Base-by-base conservation (phyloP, 306 rosid genomes). In the Dryas drummondii region DNA sequence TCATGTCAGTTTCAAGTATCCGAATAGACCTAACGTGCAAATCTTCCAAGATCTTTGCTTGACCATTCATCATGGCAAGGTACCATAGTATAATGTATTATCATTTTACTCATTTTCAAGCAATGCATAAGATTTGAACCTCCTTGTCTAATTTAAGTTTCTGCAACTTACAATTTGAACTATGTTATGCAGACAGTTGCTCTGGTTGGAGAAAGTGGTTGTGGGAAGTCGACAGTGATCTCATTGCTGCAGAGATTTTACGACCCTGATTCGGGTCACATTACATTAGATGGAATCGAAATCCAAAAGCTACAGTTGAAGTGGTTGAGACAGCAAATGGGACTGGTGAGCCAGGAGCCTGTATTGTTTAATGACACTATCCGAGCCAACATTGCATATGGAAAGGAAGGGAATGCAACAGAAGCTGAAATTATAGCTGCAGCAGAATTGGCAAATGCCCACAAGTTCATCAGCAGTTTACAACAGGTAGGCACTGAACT, bases 171-270 rank as follows among this genome's bases (percentile, higher is more conserved):
- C 2, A 7, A 12, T 12, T 57, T 41, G 19, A 9, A 2, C 9
- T 19, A 13, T 42, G 32, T 17, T 42, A 5, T 77, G 19, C 79
- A 88, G 93, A 90, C 91, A 41, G 81, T 90, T 13, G 92, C 92
- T 14, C 53, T 90, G 11, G 92, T 90, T 40, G 92, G 96, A 66
- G 92, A 90, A 86, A 86, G 96, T 78, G 92, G 96, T 61, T 81
- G 92, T 73, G 96, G 96, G 58, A 90, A 90, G 68, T 90, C 92
- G 27, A 90, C 91, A 9, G 84, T 83, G 5, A 59, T 90, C 55
- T 81, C 91, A 37, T 54, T 90, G 55, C 44, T 90, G 54, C 89
- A 86, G 45, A 90, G 96, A 68, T 90, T 88, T 71, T 88, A 90
- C 59, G 91, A 90, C 32, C 92, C 89, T 17, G 84, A 88, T 71